These are phyloP conservation scores for Plasmodium cynomolgi DNA, from an alignment of 169 alveolate species.

Conservation along the genomic window DNA sequence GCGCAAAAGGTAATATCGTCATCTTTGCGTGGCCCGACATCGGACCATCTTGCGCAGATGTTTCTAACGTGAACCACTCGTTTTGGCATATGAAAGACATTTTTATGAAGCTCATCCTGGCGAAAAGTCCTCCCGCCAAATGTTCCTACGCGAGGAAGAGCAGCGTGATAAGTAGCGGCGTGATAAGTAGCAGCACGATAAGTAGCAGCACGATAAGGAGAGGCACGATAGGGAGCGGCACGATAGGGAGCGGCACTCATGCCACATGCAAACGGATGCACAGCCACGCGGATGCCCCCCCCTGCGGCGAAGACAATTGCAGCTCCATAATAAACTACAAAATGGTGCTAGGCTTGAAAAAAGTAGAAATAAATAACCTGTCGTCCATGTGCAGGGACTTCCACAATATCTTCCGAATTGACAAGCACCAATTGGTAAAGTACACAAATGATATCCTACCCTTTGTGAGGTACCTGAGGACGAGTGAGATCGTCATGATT, in stretches of 20 bases:
- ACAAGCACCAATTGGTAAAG: constrained; percentile 45
- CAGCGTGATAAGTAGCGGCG: neutral
- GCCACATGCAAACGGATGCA: neutral
- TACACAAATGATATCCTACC: constrained; percentile 73
- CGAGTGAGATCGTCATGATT: constrained; percentile 75
- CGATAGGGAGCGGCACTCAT: neutral
- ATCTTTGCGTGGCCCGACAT: neutral
- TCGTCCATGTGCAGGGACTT: constrained; percentile 75
- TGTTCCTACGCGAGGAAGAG: neutral
- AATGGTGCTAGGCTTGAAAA: constrained; percentile 71
- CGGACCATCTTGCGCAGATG: neutral
- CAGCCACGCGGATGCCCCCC: neutral
- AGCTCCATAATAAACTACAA: constrained; percentile 59
- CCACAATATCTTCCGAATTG: constrained; percentile 72
- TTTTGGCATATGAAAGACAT: neutral
- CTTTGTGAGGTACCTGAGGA: constrained; percentile 50
- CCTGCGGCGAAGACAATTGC: neutral
- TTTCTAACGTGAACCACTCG: neutral
- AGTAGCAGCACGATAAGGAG: neutral
- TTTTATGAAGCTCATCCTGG: neutral
- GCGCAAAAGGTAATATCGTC: neutral
- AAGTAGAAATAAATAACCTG: constrained; percentile 37
- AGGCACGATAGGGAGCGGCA: neutral
- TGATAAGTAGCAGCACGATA: neutral
- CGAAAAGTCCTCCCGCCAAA: neutral